Evolutionary conservation across 306 rosid species (phyloP), one percentile per base, ranked within the genome.

Genomic region (Inga oerstediana): DNA sequence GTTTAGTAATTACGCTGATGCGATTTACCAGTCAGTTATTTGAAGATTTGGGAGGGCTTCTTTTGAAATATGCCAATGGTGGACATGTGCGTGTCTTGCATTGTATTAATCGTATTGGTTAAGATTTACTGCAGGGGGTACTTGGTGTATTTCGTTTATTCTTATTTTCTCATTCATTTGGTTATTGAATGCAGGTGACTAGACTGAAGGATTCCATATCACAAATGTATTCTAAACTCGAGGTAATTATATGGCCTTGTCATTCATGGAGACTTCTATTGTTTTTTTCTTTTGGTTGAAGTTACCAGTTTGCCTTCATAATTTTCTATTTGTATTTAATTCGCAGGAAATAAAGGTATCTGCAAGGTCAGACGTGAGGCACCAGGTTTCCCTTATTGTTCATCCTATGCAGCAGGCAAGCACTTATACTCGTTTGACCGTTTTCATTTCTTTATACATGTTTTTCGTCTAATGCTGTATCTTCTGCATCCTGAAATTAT

Each of bases 321-420:
- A n/a, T 70, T 65, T 68, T 78, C 10, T 10, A 6, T 81, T 45
- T 88, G 14, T 79, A 81, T 71, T 61, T 77, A 45, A 52, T 83
- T 79, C 67, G 22, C 87, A 96, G 99, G 99, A 96, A 78, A 90
- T 94, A 72, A 92, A 94, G 88, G 93, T 88, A 70, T 89, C 93
- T 17, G 97, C 91, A 64, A 69, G 72, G 61, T 93, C 97, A 9
- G 99, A 96, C 81, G 80, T 94, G 76, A 92, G 99, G 77, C 99
- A 96, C 80, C 97, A 92, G 86, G 97, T 92, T 74, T 96, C 98
- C 52, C 96, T 94, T 82, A 86, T 96, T 54, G 97, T 96, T 82
- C 97, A 95, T 69, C 99, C 99, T 67, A 96, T 96, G 98, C 98
- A 89, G 89, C 99, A 96, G 98, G 99, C 94, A 77, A 76, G 78